Conservation (phyloP, 2,329 filamentous ascomycete species). For the Waltergamsia citrina region DNA sequence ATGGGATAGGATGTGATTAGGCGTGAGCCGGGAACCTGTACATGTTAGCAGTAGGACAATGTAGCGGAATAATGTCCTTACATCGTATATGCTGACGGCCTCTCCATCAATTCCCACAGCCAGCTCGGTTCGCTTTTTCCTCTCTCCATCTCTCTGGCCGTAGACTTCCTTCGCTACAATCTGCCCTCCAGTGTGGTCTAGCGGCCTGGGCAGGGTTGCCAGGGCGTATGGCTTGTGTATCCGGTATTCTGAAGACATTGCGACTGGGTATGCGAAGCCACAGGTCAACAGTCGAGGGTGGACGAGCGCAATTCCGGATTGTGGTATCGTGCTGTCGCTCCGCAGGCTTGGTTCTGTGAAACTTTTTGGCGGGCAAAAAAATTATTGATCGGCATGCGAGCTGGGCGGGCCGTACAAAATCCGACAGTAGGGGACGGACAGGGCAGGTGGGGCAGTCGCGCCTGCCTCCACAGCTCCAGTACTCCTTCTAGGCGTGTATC, state of each 20-base stretch:
- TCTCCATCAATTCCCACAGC: slow-evolving; percentile 57
- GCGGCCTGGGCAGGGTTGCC: slow-evolving; percentile 47
- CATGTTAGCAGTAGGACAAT: neutral
- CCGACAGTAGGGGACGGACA: slow-evolving; percentile 18
- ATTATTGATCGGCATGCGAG: slow-evolving; percentile 21
- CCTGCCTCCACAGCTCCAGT: too few species aligned
- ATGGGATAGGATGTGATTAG: slow-evolving; percentile 59
- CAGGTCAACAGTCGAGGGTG: neutral
- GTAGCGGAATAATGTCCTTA: slow-evolving; percentile 20
- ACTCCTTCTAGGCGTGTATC: too few species aligned
- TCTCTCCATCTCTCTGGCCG: slow-evolving; percentile 45
- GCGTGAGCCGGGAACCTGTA: slow-evolving; percentile 48
- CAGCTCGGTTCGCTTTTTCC: slow-evolving; percentile 53
- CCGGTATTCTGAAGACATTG: slow-evolving; percentile 50
- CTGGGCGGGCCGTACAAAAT: slow-evolving; percentile 13
- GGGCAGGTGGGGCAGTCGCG: too few species aligned
- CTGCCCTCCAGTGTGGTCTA: slow-evolving; percentile 39
- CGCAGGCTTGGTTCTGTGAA: neutral
- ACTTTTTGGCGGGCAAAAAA: slow-evolving; percentile 16
- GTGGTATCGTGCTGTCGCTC: neutral
- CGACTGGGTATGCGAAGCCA: slow-evolving; percentile 6
- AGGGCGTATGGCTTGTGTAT: slow-evolving; percentile 57
- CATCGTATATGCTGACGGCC: slow-evolving; percentile 57
- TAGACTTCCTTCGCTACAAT: slow-evolving; percentile 53
- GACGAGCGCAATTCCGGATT: neutral